A percentile compares a stretch with the other conserved stretches of the same genome.
Conservation (phyloP, 176 grass and related monocot species). For the Eragrostis nindensis region DNA sequence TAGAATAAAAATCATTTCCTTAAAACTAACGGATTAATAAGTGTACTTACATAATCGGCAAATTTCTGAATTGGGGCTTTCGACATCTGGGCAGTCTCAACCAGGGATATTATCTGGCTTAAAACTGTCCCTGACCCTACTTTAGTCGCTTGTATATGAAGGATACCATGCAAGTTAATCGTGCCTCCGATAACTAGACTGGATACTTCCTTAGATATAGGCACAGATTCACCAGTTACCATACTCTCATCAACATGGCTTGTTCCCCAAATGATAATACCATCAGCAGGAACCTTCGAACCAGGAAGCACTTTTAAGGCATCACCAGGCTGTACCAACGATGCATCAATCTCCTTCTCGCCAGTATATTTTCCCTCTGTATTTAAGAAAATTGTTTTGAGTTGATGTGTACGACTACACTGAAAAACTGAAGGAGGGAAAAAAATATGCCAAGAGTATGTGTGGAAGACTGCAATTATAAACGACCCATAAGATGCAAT, state of each 20-base stretch:
- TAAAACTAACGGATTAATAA: conserved; percentile 3
- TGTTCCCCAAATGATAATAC: conserved; percentile 67
- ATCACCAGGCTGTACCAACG: conserved; percentile 74
- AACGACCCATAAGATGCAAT: conserved; percentile 22
- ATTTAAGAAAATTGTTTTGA: background rate
- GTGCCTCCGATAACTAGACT: conserved; percentile 84
- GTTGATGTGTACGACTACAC: conserved; percentile 7
- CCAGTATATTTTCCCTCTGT: conserved; percentile 40
- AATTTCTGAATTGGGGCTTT: conserved; percentile 95
- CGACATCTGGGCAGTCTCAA: conserved; percentile 88
- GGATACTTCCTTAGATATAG: conserved; percentile 64
- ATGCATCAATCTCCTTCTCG: conserved; percentile 71
- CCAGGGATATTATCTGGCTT: conserved; percentile 83
- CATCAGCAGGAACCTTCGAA: conserved; percentile 81
- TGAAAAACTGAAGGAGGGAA: background rate
- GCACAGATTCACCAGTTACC: conserved; percentile 85
- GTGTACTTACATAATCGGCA: conserved; percentile 74
- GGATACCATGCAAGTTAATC: conserved; percentile 74
- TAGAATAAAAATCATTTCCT: background rate
- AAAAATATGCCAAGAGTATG: conserved; percentile 8
- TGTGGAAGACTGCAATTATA: conserved; percentile 23
- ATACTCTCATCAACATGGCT: conserved; percentile 87
- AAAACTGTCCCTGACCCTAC: conserved; percentile 78
- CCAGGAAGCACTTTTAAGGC: conserved; percentile 82
- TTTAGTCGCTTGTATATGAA: conserved; percentile 76